Evolutionary conservation across 176 grass and related monocot species (phyloP).

Genomic region (Paspalum notatum): DNA sequence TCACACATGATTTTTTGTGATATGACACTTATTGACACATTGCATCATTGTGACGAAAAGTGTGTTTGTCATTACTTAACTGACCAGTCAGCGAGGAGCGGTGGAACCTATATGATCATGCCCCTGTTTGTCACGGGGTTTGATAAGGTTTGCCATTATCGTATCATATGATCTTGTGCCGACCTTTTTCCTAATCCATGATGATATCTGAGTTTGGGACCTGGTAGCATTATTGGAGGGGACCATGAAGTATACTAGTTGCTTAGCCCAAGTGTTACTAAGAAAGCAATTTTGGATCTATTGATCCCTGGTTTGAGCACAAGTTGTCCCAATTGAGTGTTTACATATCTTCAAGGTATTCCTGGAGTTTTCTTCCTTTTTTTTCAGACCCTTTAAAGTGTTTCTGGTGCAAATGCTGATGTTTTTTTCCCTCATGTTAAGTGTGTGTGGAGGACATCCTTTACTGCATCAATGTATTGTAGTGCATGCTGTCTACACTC

Average conservation of each 20-base stretch:
- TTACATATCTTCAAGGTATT: neutral
- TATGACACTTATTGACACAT: neutral
- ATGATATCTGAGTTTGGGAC: neutral
- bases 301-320: constrained; percentile 2
- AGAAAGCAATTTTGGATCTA: constrained; percentile 1
- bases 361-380: neutral
- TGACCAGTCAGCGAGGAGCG: neutral
- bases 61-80: neutral
- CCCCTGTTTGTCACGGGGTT: constrained; percentile 24
- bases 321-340: neutral
- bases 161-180: constrained; percentile 31
- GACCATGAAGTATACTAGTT: constrained; percentile 17
- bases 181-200: neutral
- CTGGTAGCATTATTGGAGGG: constrained; percentile 38
- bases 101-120: neutral
- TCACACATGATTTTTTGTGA: neutral
- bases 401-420: neutral
- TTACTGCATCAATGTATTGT: too few species aligned
- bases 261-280: constrained; percentile 2
- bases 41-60: neutral
- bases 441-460: neutral
- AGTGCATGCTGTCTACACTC: neutral
- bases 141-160: constrained; percentile 38
- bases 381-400: neutral
- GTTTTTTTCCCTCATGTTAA: too few species aligned